These are phyloP conservation scores for Incumbomyces lentus DNA, from an alignment of 2,329 filamentous ascomycete genomes.

Conservation along the genomic window DNA sequence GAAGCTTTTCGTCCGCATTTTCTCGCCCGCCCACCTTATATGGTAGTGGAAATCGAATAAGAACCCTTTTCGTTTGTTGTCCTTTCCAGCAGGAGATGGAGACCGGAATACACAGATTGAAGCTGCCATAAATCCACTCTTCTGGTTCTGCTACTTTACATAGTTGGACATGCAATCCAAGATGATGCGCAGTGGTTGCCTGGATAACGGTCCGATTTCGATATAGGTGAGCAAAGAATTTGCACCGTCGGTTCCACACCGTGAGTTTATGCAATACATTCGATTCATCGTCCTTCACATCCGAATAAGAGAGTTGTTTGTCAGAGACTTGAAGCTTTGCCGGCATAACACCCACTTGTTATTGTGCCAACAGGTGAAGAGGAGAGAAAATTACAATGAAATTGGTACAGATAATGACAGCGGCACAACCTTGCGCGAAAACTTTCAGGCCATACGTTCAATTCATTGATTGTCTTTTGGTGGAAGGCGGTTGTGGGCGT, in stretches of 20 bases:
- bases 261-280: slow-evolving; percentile 6
- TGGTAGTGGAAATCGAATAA: too few species aligned
- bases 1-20: too few species aligned
- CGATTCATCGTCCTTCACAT: slow-evolving; percentile 8
- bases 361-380: slow-evolving; percentile 1
- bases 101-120: too few species aligned
- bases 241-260: slow-evolving; percentile 2
- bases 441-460: too few species aligned
- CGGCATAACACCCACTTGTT: slow-evolving; percentile 7
- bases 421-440: too few species aligned
- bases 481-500: not conserved
- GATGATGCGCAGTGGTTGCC: slow-evolving; percentile 9
- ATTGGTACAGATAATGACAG: too few species aligned
- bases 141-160: slow-evolving; percentile 12
- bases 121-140: too few species aligned
- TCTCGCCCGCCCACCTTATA: too few species aligned
- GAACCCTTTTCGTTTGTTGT: too few species aligned
- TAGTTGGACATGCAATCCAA: slow-evolving; percentile 9
- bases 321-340: not conserved
- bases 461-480: slow-evolving; percentile 3
- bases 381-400: not conserved
- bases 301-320: slow-evolving; percentile 8
- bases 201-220: slow-evolving; percentile 6
- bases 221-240: slow-evolving; percentile 8
- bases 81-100: too few species aligned